Percentiles rank a stretch among this genome's conserved stretches.
Evolutionary conservation across 768 basidiomycete species (phyloP).

Genomic region (Tephrocybe rancida): DNA sequence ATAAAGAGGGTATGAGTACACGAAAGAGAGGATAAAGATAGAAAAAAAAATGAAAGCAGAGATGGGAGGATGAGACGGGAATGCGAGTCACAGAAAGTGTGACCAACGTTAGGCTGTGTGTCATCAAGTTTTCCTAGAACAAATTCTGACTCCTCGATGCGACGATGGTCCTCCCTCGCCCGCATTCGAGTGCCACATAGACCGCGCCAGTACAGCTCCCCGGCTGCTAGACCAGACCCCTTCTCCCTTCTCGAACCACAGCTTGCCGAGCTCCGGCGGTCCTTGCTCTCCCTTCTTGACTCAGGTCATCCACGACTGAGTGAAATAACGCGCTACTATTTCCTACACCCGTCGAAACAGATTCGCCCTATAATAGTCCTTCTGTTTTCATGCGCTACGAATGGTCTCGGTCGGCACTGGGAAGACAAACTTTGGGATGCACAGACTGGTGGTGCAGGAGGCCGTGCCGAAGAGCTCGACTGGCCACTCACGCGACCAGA

Average conservation of each 20-base stretch:
- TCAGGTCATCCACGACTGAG: conserved; percentile 84
- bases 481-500: conserved; percentile 69
- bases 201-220: conserved; percentile 8
- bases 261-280: conserved; percentile 65
- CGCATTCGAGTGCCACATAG: conserved; percentile 13
- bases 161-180: conserved; percentile 15
- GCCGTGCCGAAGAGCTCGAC: conserved; percentile 63
- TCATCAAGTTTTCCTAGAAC: conserved; percentile 2
- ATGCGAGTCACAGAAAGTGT: conserved; percentile 12
- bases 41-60: conserved; percentile 8
- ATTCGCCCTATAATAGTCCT: conserved; percentile 87
- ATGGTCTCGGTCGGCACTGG: conserved; percentile 77
- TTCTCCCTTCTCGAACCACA: conserved; percentile 69
- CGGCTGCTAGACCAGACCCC: conserved; percentile 61
- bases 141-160: conserved; percentile 7
- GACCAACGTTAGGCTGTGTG: conserved; percentile 2
- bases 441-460: conserved; percentile 48
- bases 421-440: conserved; percentile 56
- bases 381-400: conserved; percentile 86
- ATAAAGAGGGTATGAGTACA: conserved; percentile 16
- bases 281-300: conserved; percentile 73
- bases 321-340: conserved; percentile 91
- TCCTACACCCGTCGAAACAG: conserved; percentile 87
- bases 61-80: conserved; percentile 5
- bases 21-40: conserved; percentile 16